phyloP scores from a whole-genome alignment of 805 yeast genomes.

The Kodamaea kaohsiungensis region DNA sequence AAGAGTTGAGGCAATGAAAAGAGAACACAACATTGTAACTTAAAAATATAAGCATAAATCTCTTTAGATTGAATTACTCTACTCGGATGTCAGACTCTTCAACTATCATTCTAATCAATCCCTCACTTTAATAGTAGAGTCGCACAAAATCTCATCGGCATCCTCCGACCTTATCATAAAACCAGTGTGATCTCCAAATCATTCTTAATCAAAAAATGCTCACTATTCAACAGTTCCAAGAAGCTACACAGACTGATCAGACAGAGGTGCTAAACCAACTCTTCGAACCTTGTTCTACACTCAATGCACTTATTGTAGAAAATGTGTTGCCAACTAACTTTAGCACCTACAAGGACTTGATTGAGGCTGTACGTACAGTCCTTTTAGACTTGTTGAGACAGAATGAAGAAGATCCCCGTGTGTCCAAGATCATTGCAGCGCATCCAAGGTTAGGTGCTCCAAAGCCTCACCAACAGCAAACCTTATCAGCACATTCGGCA shows the following conservation, averaged over 20 bases:
- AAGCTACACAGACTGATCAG: background rate
- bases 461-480: constrained; percentile 21
- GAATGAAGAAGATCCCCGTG: constrained; percentile 24
- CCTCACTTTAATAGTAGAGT: background rate
- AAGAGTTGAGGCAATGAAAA: too few relatives aligned
- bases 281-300: constrained; percentile 64
- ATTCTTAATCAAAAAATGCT: background rate
- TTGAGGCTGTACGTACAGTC: constrained; percentile 44
- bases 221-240: background rate
- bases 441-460: constrained; percentile 79
- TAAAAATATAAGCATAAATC: too few relatives aligned
- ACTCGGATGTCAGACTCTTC: too few relatives aligned
- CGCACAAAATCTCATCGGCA: background rate
- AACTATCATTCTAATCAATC: background rate
- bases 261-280: constrained; percentile 39
- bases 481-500: constrained; percentile 63
- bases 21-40: too few relatives aligned
- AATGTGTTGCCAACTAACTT: constrained; percentile 21
- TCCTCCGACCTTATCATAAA: background rate
- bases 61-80: too few relatives aligned
- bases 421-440: constrained; percentile 71
- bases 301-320: constrained; percentile 36
- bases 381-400: constrained; percentile 34
- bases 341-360: constrained; percentile 34
- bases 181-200: background rate